Base-by-base conservation (phyloP, 2,329 filamentous ascomycete species). In the Grosmannia serpens region DNA sequence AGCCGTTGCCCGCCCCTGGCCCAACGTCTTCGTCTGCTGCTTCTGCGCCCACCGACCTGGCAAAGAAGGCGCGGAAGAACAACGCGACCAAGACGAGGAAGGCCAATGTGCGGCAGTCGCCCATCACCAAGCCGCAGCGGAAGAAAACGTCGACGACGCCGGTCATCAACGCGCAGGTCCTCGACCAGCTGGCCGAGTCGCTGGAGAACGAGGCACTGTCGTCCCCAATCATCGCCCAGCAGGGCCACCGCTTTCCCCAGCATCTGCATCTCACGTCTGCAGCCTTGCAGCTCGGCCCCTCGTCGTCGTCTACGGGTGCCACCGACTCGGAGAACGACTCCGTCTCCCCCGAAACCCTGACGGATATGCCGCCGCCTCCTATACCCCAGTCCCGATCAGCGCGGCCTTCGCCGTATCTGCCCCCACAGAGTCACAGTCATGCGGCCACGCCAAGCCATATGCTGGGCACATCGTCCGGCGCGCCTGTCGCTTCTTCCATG, bases 121-220 rank as follows among this genome's bases (percentile, higher is more conserved):
- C 87, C 4, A 88, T 89, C 56, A 79, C 85, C 41, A 89, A 89
- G 67, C 81, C 86, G 13, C 77, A 82, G 65, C 76, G 80, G 46
- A 77, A 77, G 64, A 83, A 80, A 68, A 71, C 72, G 6, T 73
- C 64, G 61, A 73, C 80, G 2, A 83, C 81, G 46, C 79, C 81
- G 4, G 74, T 77, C 31, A 77, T 84, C 64, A 79, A 80, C 49
- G 77, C 79, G 0, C 80, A 83, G 65, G 75, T 76, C 15, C 68
- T 84, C 57, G 77, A 69, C 59, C 80, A 84, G 65, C 72, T 84
- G 53, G 68, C 72, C 38, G 75, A 75, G 62, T 68, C 63, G 44
- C 74, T 76, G 22, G 77, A 79, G 63, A 50, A 67, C 64, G 59
- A 68, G 63, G 54, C 59, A 64, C 54, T 64, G 20, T 56, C 61